These are phyloP conservation scores for Microdochium nivale DNA, from an alignment of 2,329 filamentous ascomycete species.

Conservation along the genomic window DNA sequence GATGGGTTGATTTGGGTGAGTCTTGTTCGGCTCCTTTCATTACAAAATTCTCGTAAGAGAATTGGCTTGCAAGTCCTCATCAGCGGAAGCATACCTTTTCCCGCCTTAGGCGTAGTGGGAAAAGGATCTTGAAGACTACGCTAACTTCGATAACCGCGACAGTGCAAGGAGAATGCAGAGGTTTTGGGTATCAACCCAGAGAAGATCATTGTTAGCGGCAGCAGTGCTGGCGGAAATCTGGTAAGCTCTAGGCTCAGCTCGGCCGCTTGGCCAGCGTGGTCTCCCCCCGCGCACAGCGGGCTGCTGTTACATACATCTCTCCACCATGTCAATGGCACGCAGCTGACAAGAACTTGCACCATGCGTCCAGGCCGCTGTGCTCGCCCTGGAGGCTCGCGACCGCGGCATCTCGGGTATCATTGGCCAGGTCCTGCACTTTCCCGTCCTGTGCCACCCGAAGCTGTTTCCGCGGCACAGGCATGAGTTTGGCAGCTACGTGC, in stretches of 20 bases:
- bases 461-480: slow-evolving; percentile 20
- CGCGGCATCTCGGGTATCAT: slow-evolving; percentile 21
- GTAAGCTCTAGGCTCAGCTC: no score
- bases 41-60: no score
- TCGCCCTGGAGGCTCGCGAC: slow-evolving; percentile 21
- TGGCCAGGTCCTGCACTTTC: slow-evolving; percentile 25
- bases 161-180: slow-evolving; percentile 34
- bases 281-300: no score
- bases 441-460: slow-evolving; percentile 24
- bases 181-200: slow-evolving; percentile 23
- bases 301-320: no score
- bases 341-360: no score
- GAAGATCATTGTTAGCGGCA: slow-evolving; percentile 35
- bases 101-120: no score
- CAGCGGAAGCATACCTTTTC: no score
- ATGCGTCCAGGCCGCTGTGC: slow-evolving; percentile 13
- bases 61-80: no score
- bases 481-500: slow-evolving; percentile 24
- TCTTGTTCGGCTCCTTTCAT: neutral
- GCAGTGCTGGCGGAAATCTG: slow-evolving; percentile 40
- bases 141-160: neutral
- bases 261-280: no score
- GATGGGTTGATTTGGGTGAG: slow-evolving; percentile 34
- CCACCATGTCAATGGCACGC: no score
- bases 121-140: no score